Evolutionary conservation across 495 filamentous ascomycete genomes (phyloP).

Genomic region (Margaritispora aquatica): DNA sequence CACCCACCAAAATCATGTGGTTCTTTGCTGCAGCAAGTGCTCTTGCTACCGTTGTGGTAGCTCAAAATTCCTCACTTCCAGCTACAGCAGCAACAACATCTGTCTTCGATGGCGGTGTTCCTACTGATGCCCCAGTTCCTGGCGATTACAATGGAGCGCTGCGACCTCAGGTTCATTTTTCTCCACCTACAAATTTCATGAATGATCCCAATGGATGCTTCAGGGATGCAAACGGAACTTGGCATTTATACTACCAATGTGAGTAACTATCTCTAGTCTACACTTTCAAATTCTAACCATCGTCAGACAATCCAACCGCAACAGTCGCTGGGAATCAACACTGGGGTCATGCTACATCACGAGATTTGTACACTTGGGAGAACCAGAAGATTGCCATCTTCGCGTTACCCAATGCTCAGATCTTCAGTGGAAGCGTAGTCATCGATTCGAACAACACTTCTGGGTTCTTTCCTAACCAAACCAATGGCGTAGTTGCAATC

Average conservation of each 20-base stretch:
- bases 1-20: neutral
- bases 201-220: slow-evolving; percentile 57
- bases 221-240: slow-evolving; percentile 37
- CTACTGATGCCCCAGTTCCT: slow-evolving; percentile 13
- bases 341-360: slow-evolving; percentile 47
- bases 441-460: slow-evolving; percentile 51
- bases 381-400: slow-evolving; percentile 48
- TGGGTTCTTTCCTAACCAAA: slow-evolving; percentile 45
- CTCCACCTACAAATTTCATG: slow-evolving; percentile 46
- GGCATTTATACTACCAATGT: slow-evolving; percentile 50
- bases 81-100: slow-evolving; percentile 6
- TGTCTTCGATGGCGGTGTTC: slow-evolving; percentile 13
- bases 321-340: slow-evolving; percentile 45
- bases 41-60: slow-evolving; percentile 9
- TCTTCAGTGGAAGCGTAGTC: slow-evolving; percentile 47
- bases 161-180: slow-evolving; percentile 41
- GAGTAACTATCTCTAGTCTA: neutral
- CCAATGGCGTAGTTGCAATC: slow-evolving; percentile 47
- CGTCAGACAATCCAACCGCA: slow-evolving; percentile 37
- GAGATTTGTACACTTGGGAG: slow-evolving; percentile 45
- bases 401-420: slow-evolving; percentile 40
- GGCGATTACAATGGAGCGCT: slow-evolving; percentile 34
- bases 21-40: slow-evolving; percentile 2
- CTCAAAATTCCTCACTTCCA: slow-evolving; percentile 6
- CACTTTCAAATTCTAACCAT: neutral